phyloP scores from a whole-genome alignment of 106 monocot species.

The Posidonia australis region DNA sequence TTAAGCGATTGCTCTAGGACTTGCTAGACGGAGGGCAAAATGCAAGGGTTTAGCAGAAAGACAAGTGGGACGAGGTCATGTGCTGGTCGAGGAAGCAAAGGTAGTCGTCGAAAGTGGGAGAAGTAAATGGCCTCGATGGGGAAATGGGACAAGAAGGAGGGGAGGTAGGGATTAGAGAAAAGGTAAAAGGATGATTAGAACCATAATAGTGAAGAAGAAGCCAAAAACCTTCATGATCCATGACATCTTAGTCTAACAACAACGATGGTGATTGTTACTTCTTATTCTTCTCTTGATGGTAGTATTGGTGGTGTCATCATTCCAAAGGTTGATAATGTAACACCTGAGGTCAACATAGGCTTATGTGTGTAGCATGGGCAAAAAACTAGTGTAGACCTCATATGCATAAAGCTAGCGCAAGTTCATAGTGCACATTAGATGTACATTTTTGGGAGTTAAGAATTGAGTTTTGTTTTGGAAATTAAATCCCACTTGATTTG shows the following conservation, averaged over 20 bases:
- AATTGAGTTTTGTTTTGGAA: too few relatives aligned
- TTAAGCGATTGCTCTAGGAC: constrained; percentile 95
- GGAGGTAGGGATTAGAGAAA: constrained; percentile 83
- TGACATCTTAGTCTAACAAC: constrained; percentile 22
- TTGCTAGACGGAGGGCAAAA: constrained; percentile 74
- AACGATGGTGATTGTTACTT: neutral
- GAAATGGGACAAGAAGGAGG: too few relatives aligned
- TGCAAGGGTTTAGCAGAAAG: constrained; percentile 32
- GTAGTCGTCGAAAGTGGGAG: constrained; percentile 40
- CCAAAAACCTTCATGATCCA: constrained; percentile 54
- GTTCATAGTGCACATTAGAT: too few relatives aligned
- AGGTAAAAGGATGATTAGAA: constrained; percentile 60
- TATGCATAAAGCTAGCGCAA: too few relatives aligned
- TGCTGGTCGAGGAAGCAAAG: constrained; percentile 25
- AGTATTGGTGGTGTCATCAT: neutral
- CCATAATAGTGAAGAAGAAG: constrained; percentile 53
- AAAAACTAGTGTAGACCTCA: too few relatives aligned
- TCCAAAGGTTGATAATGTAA: neutral
- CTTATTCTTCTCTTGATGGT: neutral
- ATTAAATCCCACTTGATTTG: too few relatives aligned
- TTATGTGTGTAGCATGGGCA: neutral
- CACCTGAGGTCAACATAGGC: too few relatives aligned
- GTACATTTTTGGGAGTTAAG: too few relatives aligned
- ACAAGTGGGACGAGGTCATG: constrained; percentile 8
- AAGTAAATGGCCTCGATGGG: constrained; percentile 90